These are phyloP conservation scores for Pyrenophora seminiperda DNA, from an alignment of 2,329 filamentous ascomycete genomes.

Conservation along the genomic window DNA sequence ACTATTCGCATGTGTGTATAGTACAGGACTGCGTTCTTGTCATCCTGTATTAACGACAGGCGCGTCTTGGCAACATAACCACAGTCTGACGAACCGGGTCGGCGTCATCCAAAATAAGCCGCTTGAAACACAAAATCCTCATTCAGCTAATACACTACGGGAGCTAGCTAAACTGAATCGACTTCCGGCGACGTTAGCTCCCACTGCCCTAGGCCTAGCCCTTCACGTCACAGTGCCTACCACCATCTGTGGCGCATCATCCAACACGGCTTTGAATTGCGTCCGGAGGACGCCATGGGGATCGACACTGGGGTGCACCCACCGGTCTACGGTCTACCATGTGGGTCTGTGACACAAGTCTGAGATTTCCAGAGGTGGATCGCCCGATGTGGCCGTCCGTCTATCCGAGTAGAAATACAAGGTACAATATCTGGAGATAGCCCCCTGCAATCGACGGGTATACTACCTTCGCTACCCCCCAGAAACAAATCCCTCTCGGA, in stretches of 20 bases:
- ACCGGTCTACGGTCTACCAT: constrained; percentile 2
- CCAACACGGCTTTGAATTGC: constrained; percentile 3
- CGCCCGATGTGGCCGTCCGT: constrained; percentile 10
- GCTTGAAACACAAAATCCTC: neutral
- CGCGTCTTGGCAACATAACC: neutral
- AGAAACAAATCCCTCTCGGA: constrained; percentile 1
- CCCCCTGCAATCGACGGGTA: constrained; percentile 10
- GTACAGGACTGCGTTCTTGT: neutral
- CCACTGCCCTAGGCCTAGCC: constrained; percentile 5
- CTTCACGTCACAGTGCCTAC: constrained; percentile 7
- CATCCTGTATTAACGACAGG: neutral
- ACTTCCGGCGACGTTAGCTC: constrained; percentile 1
- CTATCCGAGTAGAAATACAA: constrained; percentile 3
- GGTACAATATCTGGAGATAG: constrained; percentile 9
- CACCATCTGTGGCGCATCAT: constrained; percentile 10
- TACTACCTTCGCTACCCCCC: constrained; percentile 2
- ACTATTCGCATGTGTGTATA: no score
- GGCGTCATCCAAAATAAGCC: neutral
- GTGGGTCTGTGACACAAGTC: constrained; percentile 9
- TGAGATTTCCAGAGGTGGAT: constrained; percentile 5
- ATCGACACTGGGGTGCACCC: constrained; percentile 8
- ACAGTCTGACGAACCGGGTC: neutral
- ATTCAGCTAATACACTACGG: neutral
- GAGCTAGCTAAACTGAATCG: constrained; percentile 3
- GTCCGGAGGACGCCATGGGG: constrained; percentile 2